Evolutionary conservation across 257 asterid species (phyloP), one percentile per base, ranked within the genome.

Genomic region (Plectranthus barbatus): DNA sequence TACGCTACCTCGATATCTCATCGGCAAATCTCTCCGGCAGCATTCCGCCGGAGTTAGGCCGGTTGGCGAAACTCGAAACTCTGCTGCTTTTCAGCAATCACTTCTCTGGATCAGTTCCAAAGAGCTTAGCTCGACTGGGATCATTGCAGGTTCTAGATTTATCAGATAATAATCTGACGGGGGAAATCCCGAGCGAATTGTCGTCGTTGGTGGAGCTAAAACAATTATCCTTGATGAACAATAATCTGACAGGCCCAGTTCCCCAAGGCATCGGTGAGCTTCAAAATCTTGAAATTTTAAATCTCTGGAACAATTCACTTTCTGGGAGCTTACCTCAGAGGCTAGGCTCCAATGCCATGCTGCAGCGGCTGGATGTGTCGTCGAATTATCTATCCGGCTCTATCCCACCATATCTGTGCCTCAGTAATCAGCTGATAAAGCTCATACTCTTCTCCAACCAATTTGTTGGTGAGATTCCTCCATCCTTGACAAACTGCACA

Each of bases 221-320:
- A 9, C 6, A 50, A 0, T 42, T 91, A 29, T 77, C 75, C 0
- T 54, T 88, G 73, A 84, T 91, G 98, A 66, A 72, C 76, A 88
- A 91, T 55, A 51, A 74, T 36, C 61, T 91, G 42, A 83, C 78
- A 2, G 96, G 98, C 1, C 88, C 81, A 69, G 79, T 91, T 61
- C 98, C 96, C 5, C 68, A 56, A 19, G 85, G 79, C 1, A 80
- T 91, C 45, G 96, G 87, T 5, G 84, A 83, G 68, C 88, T 91
- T 57, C 96, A 87, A 10, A 62, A 76, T 50, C 74, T 91, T 36
- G 84, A 86, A 70, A 17, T 19, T 11, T 66, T 91, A 21, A 66
- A 61, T 24, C 52, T 91, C 24, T 91, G 96, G 96, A 88, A 91
- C 68, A 91, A 91, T 61, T 86, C 95, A 0, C 78, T 91, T 56